These are phyloP conservation scores for Aspergillus hancockii DNA, from an alignment of 495 filamentous ascomycete species.

Conservation along the genomic window DNA sequence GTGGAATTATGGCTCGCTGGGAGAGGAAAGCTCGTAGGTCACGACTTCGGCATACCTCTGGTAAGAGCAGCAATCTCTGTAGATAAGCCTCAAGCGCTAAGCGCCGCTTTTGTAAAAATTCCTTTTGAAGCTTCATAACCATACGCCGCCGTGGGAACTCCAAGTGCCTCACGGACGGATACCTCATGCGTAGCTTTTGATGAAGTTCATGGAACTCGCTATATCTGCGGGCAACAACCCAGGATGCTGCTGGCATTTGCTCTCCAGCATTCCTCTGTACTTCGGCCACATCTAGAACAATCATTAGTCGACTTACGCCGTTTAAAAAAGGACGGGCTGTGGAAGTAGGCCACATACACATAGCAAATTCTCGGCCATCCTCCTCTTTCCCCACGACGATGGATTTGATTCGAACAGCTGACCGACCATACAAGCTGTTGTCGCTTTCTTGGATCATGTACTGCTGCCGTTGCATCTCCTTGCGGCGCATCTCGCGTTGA, in stretches of 20 bases:
- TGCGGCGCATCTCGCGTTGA: constrained; percentile 86
- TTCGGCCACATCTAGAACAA: constrained; percentile 70
- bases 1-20: constrained; percentile 73
- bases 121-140: constrained; percentile 93
- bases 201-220: constrained; percentile 97
- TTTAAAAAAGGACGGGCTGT: not conserved
- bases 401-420: constrained; percentile 82
- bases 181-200: constrained; percentile 79
- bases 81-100: constrained; percentile 83
- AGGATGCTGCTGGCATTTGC: constrained; percentile 81
- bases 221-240: constrained; percentile 80
- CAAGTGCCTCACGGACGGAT: constrained; percentile 81
- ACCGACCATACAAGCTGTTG: constrained; percentile 93
- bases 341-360: constrained; percentile 57
- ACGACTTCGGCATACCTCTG: constrained; percentile 90
- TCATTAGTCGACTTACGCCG: constrained; percentile 10
- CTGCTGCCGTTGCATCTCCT: constrained; percentile 94
- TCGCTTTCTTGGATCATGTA: constrained; percentile 98
- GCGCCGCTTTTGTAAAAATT: constrained; percentile 89
- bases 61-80: constrained; percentile 76
- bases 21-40: constrained; percentile 93
- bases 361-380: constrained; percentile 88
- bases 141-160: constrained; percentile 91
- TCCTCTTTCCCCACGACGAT: constrained; percentile 91
- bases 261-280: constrained; percentile 87